Evolutionary conservation across 2,329 filamentous ascomycete genomes (phyloP), one percentile per base, ranked within the genome.

Genomic region (Aspergillus sp.): DNA sequence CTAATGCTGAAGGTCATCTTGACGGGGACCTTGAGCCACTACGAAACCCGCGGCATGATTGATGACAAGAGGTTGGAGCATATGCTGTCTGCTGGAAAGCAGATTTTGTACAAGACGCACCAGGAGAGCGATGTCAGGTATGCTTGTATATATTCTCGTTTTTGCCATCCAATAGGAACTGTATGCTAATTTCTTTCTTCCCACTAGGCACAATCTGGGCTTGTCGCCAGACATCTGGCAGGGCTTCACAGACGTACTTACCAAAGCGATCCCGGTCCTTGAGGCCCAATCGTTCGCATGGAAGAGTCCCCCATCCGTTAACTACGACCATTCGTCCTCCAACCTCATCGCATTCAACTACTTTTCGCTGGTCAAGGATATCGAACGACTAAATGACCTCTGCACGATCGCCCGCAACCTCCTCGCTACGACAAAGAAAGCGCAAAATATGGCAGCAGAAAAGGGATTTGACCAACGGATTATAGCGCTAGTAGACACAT

Each of bases 341-440:
- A 78, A 81, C 32, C 67, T 84, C 15, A 84, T 85, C 53, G 80
- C 80, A 12, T 74, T 73, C 49, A 79, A 82, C 57, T 79, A 81
- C 51, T 74, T 76, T 44, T 75, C 71, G 5, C 63, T 84, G 44
- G 75, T 82, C 52, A 78, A 80, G 55, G 82, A 85, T 55, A 74
- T 84, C 47, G 80, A 84, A 59, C 71, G 81, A 23, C 63, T 85
- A 38, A 83, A 83, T 56, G 79, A 82, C 57, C 61, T 84, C 7
- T 77, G 82, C 37, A 79, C 76, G 5, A 81, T 84, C 49, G 78
- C 78, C 19, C 74, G 82, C 25, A 85, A 84, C 59, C 72, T 82
- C 22, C 72, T 84, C 30, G 81, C 80, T 0, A 77, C 75, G 19
- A 83, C 81, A 17, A 79, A 80, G 51, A 73, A 72, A 43, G 80